Evolutionary conservation across 805 yeast genomes (phyloP).

Genomic region (Kazachstania kunashirensis): DNA sequence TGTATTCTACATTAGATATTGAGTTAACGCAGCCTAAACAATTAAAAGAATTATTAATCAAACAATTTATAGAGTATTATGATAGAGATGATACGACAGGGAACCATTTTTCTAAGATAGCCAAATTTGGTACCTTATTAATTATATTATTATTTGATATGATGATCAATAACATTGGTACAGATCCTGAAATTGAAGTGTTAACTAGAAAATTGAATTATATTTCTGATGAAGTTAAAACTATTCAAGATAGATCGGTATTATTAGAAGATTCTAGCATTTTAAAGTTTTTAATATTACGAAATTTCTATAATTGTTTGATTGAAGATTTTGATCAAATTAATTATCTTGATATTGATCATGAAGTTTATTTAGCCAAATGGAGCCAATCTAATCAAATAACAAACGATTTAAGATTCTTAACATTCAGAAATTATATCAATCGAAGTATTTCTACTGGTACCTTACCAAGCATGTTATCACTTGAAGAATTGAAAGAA

Average conservation of each 20-base stretch:
- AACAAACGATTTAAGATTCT: background rate
- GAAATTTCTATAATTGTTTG: background rate
- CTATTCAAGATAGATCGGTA: background rate
- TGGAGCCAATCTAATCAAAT: background rate
- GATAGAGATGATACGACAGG: background rate
- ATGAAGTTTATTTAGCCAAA: background rate
- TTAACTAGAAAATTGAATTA: background rate
- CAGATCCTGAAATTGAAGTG: background rate
- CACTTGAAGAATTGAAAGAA: background rate
- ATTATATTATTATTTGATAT: background rate
- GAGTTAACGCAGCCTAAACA: background rate
- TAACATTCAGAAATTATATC: background rate
- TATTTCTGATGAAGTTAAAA: background rate
- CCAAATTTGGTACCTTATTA: constrained; percentile 1
- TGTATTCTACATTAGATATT: background rate
- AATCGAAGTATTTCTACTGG: background rate
- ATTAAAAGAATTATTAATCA: background rate
- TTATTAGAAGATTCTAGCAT: background rate
- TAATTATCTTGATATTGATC: background rate
- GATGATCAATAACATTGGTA: background rate
- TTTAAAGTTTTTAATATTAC: background rate
- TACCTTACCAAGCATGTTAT: background rate
- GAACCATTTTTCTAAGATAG: background rate
- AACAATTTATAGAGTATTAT: background rate
- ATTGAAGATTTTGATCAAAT: background rate